Evolutionary conservation across 768 basidiomycete species (phyloP), one percentile per base, ranked within the genome.

Genomic region (Termitomyces sp.): DNA sequence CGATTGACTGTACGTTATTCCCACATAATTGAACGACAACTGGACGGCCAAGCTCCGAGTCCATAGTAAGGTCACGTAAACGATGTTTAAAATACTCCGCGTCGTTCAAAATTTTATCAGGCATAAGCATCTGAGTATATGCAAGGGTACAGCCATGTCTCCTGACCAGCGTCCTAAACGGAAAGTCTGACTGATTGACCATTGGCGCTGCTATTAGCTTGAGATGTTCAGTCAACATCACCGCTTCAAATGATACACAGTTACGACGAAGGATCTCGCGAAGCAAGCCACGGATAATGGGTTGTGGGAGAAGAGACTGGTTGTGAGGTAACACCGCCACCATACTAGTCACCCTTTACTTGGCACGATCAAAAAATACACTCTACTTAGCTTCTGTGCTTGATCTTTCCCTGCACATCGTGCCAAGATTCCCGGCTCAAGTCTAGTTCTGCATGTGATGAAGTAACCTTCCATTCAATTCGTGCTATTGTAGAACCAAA

Each of bases 111-210:
- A 92, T 75, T 58, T 71, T 78, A 38, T 85, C 77, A 10, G 90
- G 78, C 47, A 78, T 72, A 38, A 87, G 82, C 90, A 92, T 92
- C 66, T 92, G 89, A 3, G 90, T 88, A 70, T 88, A 90, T 16
- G 83, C 75, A 63, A 85, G 66, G 1, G 88, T 88, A 28, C 86
- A 81, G 20, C 86, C 85, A 69, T 90, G 78, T 58, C 73, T 74
- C 55, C 80, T 77, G 3, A 81, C 80, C 53, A 91, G 77, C 13
- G 80, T 61, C 35, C 90, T 79, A 64, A 90, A 92, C 1, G 90
- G 86, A 0, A 87, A 76, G 63, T 92, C 90, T 28, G 87, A 89
- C 66, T 90, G 89, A 58, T 88, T 85, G 57, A 92, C 80, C 88
- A 90, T 90, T 3, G 88, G 88, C 7, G 88, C 88, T 7, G 85